Evolutionary conservation across 169 alveolate species (phyloP).

Genomic region (Cryptosporidium meleagridis): DNA sequence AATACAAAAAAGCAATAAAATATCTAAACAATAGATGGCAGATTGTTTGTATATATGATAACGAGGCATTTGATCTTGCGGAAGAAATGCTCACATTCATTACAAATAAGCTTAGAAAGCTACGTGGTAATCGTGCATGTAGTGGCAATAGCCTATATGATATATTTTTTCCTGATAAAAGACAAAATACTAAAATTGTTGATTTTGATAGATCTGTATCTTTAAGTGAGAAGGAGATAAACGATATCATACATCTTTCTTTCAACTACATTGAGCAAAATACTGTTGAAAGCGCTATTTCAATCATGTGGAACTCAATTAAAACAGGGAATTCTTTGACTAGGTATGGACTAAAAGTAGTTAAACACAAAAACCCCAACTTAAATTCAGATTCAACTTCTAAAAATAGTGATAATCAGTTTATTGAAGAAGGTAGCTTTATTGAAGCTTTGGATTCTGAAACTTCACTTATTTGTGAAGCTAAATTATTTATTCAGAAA

Average conservation of each 20-base stretch:
- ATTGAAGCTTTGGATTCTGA: conserved; percentile 37
- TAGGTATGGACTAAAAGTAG: background rate
- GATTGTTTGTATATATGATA: conserved; percentile 37
- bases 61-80: conserved; percentile 46
- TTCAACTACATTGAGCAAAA: conserved; percentile 13
- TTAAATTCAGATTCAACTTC: background rate
- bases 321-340: conserved; percentile 26
- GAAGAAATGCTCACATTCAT: conserved; percentile 55
- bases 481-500: conserved; percentile 36
- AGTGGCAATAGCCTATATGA: background rate
- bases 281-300: conserved; percentile 25
- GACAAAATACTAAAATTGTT: background rate
- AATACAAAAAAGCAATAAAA: conserved; percentile 21
- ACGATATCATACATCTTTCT: conserved; percentile 39
- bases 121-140: conserved; percentile 17
- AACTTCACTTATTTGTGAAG: conserved; percentile 7
- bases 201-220: background rate
- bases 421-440: background rate
- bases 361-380: background rate
- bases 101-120: conserved; percentile 29
- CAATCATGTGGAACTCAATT: conserved; percentile 64
- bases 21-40: conserved; percentile 21
- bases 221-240: conserved; percentile 39
- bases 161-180: background rate
- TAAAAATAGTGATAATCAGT: background rate